Evolutionary conservation across 768 basidiomycete species (phyloP), one percentile per base, ranked within the genome.

Genomic region (Podaxis sp.): DNA sequence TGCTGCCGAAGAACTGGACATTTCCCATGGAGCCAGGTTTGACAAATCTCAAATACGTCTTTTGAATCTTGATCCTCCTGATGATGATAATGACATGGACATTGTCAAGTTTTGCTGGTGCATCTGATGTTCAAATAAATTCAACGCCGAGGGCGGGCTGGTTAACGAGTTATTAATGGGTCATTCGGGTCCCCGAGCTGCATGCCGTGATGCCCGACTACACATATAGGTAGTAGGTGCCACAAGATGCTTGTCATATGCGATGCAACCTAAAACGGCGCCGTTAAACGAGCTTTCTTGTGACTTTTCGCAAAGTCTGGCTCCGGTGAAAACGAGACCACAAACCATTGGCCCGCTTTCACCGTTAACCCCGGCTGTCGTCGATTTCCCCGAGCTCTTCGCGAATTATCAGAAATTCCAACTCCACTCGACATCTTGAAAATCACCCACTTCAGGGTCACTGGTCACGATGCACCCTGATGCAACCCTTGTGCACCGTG

Each of bases 151-250:
- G n/a, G 44, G 10, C 44, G n/a, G 10, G 33, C 33, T 33, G 33
- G 33, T 33, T 33, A 46, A 46, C 4, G 10, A 17, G n/a, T 46
- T 7, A 46, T 46, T 2, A 10, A 6, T 10, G 20, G n/a, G n/a
- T 46, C n/a, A 41, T 38, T 22, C 36, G n/a, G 12, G 20, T 56
- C 33, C 38, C 54, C 54, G 54, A 56, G 54, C 54, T 56, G 36
- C 54, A 38, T 56, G 20, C 33, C 54, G 20, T 36, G 38, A 15
- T 36, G 6, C n/a, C 36, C 8, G 15, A 55, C n/a, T 17, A 22
- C 8, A 11, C 36, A 33, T 10, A 33, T 10, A 33, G 33, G 33
- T 33, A 33, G 10, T 33, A 8, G 33, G 33, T 8, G 33, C 33
- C 33, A 33, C 33, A 10, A 33, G 33, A 33, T 33, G 33, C 33